phyloP scores from a whole-genome alignment of 306 rosid species.

The Ormosia semicastrata region DNA sequence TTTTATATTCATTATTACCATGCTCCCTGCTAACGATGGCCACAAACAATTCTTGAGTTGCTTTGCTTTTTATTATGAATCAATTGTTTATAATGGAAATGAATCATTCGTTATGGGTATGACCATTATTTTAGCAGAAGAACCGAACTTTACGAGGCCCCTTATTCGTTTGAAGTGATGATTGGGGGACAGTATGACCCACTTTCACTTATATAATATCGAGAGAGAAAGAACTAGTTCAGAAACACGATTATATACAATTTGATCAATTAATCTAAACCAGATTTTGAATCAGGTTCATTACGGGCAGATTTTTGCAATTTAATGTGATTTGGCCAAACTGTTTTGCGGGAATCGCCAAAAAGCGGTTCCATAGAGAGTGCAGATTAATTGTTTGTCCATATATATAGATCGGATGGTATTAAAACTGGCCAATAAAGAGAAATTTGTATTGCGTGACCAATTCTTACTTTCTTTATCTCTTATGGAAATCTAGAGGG shows the following conservation, averaged over 20 bases:
- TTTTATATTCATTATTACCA: not conserved
- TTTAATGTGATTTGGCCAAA: too few relatives aligned
- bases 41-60: not conserved
- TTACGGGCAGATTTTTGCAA: not conserved
- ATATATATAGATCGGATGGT: too few relatives aligned
- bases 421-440: too few relatives aligned
- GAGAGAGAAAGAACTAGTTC: not conserved
- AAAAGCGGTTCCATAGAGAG: too few relatives aligned
- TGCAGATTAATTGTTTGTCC: too few relatives aligned
- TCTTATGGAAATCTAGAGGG: too few relatives aligned
- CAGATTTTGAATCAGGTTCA: constrained; percentile 33
- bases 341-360: too few relatives aligned
- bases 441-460: too few relatives aligned
- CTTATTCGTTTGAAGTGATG: not conserved
- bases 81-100: not conserved
- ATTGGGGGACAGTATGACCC: not conserved
- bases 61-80: not conserved
- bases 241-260: constrained; percentile 23
- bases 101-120: too few relatives aligned
- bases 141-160: not conserved
- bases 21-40: not conserved
- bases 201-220: too few relatives aligned
- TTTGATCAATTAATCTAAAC: not conserved
- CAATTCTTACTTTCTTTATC: too few relatives aligned
- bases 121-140: not conserved